A percentile compares a stretch with the other conserved stretches of the same genome.
phyloP scores from a whole-genome alignment of 139 green algal species.

The Microglena sp. region DNA sequence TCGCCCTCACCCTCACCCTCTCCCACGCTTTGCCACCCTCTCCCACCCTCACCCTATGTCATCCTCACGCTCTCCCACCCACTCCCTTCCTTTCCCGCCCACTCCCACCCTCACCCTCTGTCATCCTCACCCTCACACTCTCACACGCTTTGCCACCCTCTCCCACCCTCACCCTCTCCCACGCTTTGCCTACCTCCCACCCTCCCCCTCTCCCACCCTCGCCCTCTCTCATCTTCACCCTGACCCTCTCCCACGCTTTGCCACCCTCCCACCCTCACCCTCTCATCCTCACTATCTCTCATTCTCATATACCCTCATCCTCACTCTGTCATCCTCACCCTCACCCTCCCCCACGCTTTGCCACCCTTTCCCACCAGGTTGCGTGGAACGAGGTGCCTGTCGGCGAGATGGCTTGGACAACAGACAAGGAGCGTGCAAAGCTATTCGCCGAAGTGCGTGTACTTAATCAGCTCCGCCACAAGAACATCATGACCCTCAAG shows the following conservation, averaged over 20 bases:
- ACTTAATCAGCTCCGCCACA: constrained; percentile 89
- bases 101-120: too few species aligned
- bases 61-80: too few species aligned
- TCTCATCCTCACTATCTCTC: neutral
- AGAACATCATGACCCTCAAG: constrained; percentile 77
- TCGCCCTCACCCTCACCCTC: too few species aligned
- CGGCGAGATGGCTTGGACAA: constrained; percentile 8
- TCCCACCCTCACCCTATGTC: too few species aligned
- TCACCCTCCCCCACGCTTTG: neutral
- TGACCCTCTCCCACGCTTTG: neutral
- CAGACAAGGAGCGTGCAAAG: constrained; percentile 19
- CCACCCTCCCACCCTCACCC: neutral
- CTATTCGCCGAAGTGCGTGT: constrained; percentile 93
- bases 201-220: neutral
- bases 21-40: too few species aligned
- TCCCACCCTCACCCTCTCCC: too few species aligned
- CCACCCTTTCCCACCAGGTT: constrained; percentile 40
- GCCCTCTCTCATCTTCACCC: neutral
- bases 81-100: too few species aligned
- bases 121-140: too few species aligned
- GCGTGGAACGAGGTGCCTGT: constrained; percentile 90
- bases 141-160: too few species aligned
- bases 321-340: neutral
- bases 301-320: neutral
- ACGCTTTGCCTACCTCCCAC: too few species aligned